Percentiles rank a stretch among this genome's conserved stretches.
Conservation (phyloP, 2,329 filamentous ascomycete genomes). For the Neoscytalidium dimidiatum region DNA sequence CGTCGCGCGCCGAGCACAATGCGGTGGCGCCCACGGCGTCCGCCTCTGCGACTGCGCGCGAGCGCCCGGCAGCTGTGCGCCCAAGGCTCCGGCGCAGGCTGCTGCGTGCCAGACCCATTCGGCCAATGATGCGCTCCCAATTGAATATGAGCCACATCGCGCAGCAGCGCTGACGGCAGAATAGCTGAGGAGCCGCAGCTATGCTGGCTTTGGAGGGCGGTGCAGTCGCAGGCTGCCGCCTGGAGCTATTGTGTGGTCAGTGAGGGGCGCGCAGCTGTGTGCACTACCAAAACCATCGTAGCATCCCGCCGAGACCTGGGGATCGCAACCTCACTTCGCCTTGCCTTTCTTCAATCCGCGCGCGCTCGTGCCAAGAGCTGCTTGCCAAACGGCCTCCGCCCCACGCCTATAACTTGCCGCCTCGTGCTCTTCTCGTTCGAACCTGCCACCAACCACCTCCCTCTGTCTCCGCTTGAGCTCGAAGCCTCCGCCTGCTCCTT, state of each 20-base stretch:
- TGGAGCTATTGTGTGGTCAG: conserved; percentile 4
- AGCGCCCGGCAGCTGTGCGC: background rate
- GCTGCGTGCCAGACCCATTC: background rate
- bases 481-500: background rate
- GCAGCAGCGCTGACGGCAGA: background rate
- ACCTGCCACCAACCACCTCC: background rate
- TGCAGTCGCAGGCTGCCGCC: conserved; percentile 1
- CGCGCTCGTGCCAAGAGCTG: background rate
- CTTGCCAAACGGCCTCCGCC: background rate
- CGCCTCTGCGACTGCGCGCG: no score
- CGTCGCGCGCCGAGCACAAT: background rate
- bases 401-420: background rate
- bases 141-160: background rate
- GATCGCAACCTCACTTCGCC: background rate
- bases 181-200: background rate
- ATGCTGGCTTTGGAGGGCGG: background rate
- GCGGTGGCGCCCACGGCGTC: background rate
- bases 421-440: background rate
- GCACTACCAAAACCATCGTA: background rate
- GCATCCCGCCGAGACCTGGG: background rate
- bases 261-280: background rate
- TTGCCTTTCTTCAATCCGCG: background rate
- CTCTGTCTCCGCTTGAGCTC: background rate
- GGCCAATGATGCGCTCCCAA: background rate
- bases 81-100: background rate